Base-by-base conservation (phyloP, 1,284 basidiomycete genomes). In the Agaricales sp. region DNA sequence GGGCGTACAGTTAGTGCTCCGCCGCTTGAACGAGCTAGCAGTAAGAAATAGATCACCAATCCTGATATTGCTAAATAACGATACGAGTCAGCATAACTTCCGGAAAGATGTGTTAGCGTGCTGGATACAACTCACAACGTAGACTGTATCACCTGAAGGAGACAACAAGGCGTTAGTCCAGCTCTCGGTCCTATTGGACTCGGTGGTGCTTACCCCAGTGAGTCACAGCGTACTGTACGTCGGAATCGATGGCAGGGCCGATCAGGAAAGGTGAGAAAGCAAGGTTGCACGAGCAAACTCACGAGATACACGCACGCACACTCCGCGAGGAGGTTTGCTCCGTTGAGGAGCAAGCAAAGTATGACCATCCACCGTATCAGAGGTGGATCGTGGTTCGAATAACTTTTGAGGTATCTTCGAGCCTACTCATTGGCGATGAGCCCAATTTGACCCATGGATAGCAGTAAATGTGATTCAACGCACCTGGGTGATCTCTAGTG, bases 231-330 rank as follows among this genome's bases (percentile, higher is more conserved):
- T 43, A 22, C 23, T 25, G 26, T 18, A 4, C 6, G 13, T 16
- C 12, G 3, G 25, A 53, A 35, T n/a, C 21, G 35, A 55, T 53
- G 43, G 43, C 51, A 19, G 44, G 53, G 30, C 50, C 50, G 2
- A 47, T 53, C 30, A n/a, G 11, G 19, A 61, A 59, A 43, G 52
- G 45, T 39, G n/a, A 35, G 30, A n/a, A 63, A 63, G 18, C 62
- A 62, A n/a, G n/a, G n/a, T n/a, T n/a, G n/a, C n/a, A n/a, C n/a
- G n/a, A n/a, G n/a, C 51, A 43, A 49, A 12, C 55, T 53, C 49
- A 41, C n/a, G 2, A 58, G 60, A 1, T 62, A 65, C 50, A 50
- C 43, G 18, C 55, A 54, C 43, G 23, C 30, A 1, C 54, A 62
- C n/a, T 65, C 61, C 51, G 30, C n/a, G 30, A 8, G n/a, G 30